phyloP scores from a whole-genome alignment of 331 rosid genomes.

The Rhamnella rubrinervis region DNA sequence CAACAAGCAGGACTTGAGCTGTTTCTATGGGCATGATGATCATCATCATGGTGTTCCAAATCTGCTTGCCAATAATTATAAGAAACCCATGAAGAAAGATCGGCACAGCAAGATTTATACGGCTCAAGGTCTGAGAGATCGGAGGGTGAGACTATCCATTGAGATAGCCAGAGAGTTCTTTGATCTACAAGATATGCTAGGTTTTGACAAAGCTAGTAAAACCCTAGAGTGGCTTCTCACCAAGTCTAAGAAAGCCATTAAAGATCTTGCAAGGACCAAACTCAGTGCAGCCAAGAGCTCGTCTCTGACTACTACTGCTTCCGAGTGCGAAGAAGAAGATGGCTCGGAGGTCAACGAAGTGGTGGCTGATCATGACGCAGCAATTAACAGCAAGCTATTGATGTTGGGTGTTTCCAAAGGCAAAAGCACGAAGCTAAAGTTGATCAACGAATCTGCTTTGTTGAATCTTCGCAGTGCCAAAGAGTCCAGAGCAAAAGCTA shows the following conservation, averaged over 20 bases:
- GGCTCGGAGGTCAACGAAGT: constrained; percentile 21
- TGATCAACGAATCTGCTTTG: neutral
- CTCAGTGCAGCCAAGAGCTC: constrained; percentile 19
- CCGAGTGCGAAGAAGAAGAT: constrained; percentile 44
- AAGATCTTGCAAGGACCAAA: constrained; percentile 46
- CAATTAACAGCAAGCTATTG: neutral
- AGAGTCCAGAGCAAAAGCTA: constrained; percentile 76
- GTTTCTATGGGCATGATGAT: constrained; percentile 15
- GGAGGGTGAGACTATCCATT: constrained; percentile 84
- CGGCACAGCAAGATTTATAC: constrained; percentile 95
- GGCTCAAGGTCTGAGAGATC: constrained; percentile 83
- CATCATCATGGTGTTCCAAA: constrained; percentile 14
- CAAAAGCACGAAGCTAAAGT: neutral
- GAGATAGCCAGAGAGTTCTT: constrained; percentile 86
- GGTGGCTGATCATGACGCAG: neutral
- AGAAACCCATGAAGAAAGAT: constrained; percentile 61
- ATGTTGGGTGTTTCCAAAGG: neutral
- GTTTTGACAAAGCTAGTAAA: constrained; percentile 91
- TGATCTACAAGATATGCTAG: constrained; percentile 95
- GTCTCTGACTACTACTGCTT: constrained; percentile 27
- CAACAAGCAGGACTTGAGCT: neutral
- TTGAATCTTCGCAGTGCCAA: constrained; percentile 30
- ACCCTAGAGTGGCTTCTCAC: constrained; percentile 92
- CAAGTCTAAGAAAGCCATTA: constrained; percentile 73
- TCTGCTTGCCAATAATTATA: constrained; percentile 11